A percentile compares a stretch with the other conserved stretches of the same genome.
phyloP scores from a whole-genome alignment of 192 early-diverging fungal species.

The Linnemannia hyalina region DNA sequence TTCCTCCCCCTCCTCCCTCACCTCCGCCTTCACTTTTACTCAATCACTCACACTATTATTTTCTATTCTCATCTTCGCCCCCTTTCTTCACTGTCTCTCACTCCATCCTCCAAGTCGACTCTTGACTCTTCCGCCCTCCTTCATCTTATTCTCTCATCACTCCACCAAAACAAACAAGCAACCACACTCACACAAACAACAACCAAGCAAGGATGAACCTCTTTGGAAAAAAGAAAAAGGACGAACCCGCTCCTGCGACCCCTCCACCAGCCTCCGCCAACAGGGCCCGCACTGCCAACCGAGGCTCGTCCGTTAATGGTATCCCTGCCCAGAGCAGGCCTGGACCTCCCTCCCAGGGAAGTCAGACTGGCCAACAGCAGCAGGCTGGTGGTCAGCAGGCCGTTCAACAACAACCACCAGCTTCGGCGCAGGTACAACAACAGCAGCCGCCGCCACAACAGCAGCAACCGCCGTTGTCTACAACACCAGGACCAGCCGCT shows the following conservation, averaged over 20 bases:
- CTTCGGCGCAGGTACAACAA: background rate
- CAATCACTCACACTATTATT: background rate
- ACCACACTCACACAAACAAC: background rate
- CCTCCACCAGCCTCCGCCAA: conserved; percentile 17
- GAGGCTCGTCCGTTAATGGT: conserved; percentile 30
- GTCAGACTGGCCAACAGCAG: background rate
- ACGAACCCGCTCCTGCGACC: background rate
- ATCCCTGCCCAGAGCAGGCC: conserved; percentile 1
- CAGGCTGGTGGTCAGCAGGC: background rate
- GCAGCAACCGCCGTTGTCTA: conserved; percentile 8
- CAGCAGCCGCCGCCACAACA: conserved; percentile 14
- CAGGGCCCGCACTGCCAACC: conserved; percentile 13
- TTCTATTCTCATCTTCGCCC: background rate
- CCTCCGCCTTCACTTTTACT: background rate
- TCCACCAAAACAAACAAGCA: background rate
- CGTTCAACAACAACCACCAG: conserved; percentile 3
- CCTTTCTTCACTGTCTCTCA: background rate
- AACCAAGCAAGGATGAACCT: conserved; percentile 20
- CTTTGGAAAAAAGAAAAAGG: conserved; percentile 40
- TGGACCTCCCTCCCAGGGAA: conserved; percentile 17
- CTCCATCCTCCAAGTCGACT: background rate
- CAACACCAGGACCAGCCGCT: conserved; percentile 1
- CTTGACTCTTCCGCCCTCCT: conserved; percentile 5
- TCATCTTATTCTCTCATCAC: background rate
- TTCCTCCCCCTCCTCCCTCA: background rate